Percentiles rank a stretch among this genome's conserved stretches.
Evolutionary conservation across 441 rosid genomes (phyloP).

Genomic region (Bocquillonia castaneifolia): DNA sequence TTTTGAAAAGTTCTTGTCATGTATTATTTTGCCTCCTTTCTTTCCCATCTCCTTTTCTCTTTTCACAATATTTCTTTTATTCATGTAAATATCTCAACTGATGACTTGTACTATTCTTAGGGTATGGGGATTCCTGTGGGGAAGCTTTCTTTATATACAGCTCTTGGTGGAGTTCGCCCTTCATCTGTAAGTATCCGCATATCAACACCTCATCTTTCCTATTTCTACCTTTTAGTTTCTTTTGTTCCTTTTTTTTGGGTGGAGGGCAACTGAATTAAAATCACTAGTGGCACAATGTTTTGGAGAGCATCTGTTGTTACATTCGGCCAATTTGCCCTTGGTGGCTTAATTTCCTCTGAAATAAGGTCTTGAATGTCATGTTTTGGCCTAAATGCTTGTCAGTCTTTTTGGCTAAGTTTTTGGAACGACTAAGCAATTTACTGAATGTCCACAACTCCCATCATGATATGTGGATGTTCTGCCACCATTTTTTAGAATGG

Average conservation of each 20-base stretch:
- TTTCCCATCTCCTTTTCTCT: neutral
- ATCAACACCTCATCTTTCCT: neutral
- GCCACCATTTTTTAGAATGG: neutral
- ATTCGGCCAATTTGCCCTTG: too few species aligned
- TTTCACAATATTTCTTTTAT: neutral
- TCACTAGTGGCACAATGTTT: too few species aligned
- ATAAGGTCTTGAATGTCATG: too few species aligned
- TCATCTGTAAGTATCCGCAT: conserved; percentile 57
- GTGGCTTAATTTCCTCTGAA: too few species aligned
- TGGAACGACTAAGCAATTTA: conserved; percentile 7
- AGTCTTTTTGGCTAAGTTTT: too few species aligned
- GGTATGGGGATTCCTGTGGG: conserved; percentile 99
- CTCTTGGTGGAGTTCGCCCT: conserved; percentile 88
- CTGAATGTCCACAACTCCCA: neutral
- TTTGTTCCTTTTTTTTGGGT: neutral
- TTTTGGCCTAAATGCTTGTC: too few species aligned
- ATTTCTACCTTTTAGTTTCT: too few species aligned
- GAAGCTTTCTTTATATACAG: conserved; percentile 82
- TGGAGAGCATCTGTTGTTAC: too few species aligned
- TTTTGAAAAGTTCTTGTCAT: neutral
- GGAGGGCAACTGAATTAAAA: neutral
- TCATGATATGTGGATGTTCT: neutral
- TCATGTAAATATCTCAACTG: neutral
- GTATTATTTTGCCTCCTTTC: neutral
- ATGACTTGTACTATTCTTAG: conserved; percentile 26